Evolutionary conservation across 1,139 yeast species (phyloP), one percentile per base, ranked within the genome.

Genomic region (Kurtzmaniella quercitrusa): DNA sequence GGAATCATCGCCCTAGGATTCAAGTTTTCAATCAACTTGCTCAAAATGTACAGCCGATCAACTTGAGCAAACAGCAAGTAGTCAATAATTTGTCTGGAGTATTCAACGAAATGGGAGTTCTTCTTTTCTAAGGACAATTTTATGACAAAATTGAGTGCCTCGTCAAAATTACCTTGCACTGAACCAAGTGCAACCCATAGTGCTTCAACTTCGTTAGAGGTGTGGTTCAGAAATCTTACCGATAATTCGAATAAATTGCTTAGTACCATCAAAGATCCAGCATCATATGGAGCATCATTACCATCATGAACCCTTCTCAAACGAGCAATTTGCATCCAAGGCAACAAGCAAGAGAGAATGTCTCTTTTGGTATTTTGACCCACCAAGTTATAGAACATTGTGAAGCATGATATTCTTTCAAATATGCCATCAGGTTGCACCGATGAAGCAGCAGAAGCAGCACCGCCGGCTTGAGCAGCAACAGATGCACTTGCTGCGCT

Each of bases 1-100:
- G 97, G 97, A 18, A 93, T 83, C 95, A 93, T 89, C 9, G 84
- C 70, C 54, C 82, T 84, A 1, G 98, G 97, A 51, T 86, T 87
- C 44, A 94, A 67, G 52, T 85, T 84, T 4, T 71, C 66, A 27
- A 90, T 66, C 46, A 94, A 67, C 14, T 81, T 75, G 44, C 87
- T 91, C 18, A 87, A 76, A 34, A 86, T 64, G 42, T 66, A 66
- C 8, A 72, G 62, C 1, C 81, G 79, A 7, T 82, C 82, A 1
- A 84, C 72, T 21, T 82, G 78, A 0, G 86, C 67, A 34, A 73
- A 71, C 3, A 86, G 78, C 40, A 93, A 65, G 52, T 85, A 88
- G 37, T 88, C 87, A 37, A 93, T 73, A 23, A 93, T 84, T 53
- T 89, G 95, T 46, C 95, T 74, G 1, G 94, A 79, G 52, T 81